Percentiles rank a stretch among this genome's conserved stretches.
phyloP scores from a whole-genome alignment of 2,329 filamentous ascomycete species.

The Aspergillus floridensis region DNA sequence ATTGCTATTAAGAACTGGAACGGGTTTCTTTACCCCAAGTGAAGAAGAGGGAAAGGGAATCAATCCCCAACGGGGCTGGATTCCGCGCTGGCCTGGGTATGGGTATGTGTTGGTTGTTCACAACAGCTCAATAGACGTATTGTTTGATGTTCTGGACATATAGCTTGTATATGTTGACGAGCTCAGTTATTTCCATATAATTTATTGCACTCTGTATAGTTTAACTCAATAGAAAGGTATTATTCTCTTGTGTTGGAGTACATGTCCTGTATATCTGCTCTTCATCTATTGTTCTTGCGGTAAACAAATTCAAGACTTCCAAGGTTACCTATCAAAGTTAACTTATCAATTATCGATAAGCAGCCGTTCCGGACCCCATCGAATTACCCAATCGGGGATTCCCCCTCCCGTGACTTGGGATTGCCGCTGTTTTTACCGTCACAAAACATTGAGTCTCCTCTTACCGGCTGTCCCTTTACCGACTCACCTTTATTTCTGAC shows the following conservation, averaged over 20 bases:
- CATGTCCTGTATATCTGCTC: too few species aligned
- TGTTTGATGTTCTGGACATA: too few species aligned
- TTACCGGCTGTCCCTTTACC: conserved; percentile 5
- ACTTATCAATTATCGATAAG: background rate
- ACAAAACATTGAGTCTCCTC: conserved; percentile 3
- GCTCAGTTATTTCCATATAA: too few species aligned
- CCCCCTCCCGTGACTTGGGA: background rate
- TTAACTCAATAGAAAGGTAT: too few species aligned
- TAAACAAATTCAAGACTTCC: too few species aligned
- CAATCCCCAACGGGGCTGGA: conserved; percentile 9
- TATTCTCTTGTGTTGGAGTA: too few species aligned
- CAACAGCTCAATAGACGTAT: too few species aligned
- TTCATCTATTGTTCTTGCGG: too few species aligned
- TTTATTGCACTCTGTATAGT: too few species aligned
- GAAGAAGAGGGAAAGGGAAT: conserved; percentile 3
- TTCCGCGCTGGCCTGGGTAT: background rate
- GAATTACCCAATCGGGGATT: background rate
- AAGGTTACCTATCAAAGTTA: too few species aligned
- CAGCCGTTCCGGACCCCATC: background rate
- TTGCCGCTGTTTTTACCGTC: conserved; percentile 10
- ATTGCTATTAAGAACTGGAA: background rate
- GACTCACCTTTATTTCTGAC: conserved; percentile 11
- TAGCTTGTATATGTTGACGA: too few species aligned
- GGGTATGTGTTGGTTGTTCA: background rate
- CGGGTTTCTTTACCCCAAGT: conserved; percentile 16